Evolutionary conservation across 2,329 filamentous ascomycete species (phyloP).

Genomic region (Hymenoscyphus fructigenus): DNA sequence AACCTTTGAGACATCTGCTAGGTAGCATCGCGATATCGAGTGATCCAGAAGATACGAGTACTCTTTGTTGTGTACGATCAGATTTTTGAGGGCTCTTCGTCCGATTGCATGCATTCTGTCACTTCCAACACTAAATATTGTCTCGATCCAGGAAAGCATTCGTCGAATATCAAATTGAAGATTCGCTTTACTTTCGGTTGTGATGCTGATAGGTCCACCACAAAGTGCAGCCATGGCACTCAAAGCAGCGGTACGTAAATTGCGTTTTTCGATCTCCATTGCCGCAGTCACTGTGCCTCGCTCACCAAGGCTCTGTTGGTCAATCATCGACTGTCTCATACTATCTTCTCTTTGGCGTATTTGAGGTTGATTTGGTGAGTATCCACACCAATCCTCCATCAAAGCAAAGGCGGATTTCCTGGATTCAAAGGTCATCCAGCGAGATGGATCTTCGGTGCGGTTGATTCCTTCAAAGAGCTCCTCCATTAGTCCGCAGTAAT

Average conservation of each 20-base stretch:
- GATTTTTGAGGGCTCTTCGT: slow-evolving; percentile 79
- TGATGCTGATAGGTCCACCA: slow-evolving; percentile 79
- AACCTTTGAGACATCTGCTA: slow-evolving; percentile 76
- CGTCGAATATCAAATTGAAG: slow-evolving; percentile 89
- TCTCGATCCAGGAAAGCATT: slow-evolving; percentile 93
- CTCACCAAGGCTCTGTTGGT: slow-evolving; percentile 72
- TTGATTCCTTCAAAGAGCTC: slow-evolving; percentile 91
- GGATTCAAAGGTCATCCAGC: slow-evolving; percentile 97
- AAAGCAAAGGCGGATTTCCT: slow-evolving; percentile 91
- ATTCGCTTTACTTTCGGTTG: slow-evolving; percentile 81
- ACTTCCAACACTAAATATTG: slow-evolving; percentile 88
- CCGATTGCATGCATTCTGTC: slow-evolving; percentile 92
- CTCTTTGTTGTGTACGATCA: slow-evolving; percentile 88
- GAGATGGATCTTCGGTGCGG: slow-evolving; percentile 75
- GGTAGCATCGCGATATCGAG: slow-evolving; percentile 88
- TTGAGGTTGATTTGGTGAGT: slow-evolving; percentile 84
- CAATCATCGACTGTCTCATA: slow-evolving; percentile 81
- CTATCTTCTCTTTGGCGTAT: slow-evolving; percentile 80
- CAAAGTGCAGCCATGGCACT: slow-evolving; percentile 96
- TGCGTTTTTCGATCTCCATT: slow-evolving; percentile 96
- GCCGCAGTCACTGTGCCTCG: slow-evolving; percentile 78
- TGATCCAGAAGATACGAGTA: slow-evolving; percentile 83
- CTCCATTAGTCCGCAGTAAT: slow-evolving; percentile 93
- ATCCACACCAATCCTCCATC: slow-evolving; percentile 99
- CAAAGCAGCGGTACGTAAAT: slow-evolving; percentile 83